Evolutionary conservation across 2,329 filamentous ascomycete species (phyloP).

Genomic region (Decorospora gaudefroyi): DNA sequence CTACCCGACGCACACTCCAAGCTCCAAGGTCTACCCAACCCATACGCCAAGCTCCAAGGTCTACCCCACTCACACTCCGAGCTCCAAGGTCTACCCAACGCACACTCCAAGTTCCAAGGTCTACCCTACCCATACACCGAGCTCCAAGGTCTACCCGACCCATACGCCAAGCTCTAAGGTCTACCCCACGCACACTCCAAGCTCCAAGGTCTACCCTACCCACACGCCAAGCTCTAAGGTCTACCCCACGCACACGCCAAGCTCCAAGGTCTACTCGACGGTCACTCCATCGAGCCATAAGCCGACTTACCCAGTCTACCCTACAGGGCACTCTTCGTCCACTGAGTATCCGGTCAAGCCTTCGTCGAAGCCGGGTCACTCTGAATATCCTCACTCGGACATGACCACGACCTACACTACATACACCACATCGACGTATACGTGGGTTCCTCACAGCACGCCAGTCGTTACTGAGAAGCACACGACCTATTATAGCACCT

Average conservation of each 20-base stretch:
- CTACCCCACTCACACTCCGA: conserved; percentile 1
- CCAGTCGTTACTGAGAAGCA: conserved; percentile 39
- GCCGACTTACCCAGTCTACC: conserved; percentile 2
- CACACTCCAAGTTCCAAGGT: background rate
- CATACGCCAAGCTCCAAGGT: conserved; percentile 1
- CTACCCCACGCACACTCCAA: background rate
- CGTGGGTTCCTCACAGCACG: conserved; percentile 47
- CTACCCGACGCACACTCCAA: background rate
- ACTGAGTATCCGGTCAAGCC: conserved; percentile 5
- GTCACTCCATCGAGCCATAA: background rate
- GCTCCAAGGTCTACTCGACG: background rate
- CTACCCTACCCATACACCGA: conserved; percentile 1
- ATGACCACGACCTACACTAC: conserved; percentile 33
- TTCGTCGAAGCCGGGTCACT: conserved; percentile 8
- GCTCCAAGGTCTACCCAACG: background rate
- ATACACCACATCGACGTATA: conserved; percentile 41
- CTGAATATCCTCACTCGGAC: conserved; percentile 17
- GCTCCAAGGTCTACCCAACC: background rate
- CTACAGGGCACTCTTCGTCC: no score
- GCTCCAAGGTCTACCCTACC: conserved; percentile 1
- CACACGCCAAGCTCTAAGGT: no score
- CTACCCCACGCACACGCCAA: background rate
- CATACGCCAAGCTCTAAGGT: background rate
- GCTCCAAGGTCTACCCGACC: no score
- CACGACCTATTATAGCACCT: conserved; percentile 44